A percentile compares a stretch with the other conserved stretches of the same genome.
phyloP scores from a whole-genome alignment of 192 early-diverging fungal species.

The Pilaira anomala region DNA sequence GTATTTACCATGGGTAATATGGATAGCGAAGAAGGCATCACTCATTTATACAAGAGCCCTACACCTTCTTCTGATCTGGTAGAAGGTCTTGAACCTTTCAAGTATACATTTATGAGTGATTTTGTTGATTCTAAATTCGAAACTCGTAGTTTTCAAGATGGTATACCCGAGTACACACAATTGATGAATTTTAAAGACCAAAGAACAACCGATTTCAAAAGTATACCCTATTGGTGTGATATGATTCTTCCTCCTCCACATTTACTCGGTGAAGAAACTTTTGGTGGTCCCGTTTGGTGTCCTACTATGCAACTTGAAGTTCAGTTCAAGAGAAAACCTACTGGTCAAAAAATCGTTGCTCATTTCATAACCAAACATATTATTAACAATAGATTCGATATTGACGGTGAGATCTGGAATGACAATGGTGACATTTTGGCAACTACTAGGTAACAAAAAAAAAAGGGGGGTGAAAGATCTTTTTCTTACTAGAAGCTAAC shows the following conservation, averaged over 20 bases:
- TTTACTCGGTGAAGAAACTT: constrained; percentile 3
- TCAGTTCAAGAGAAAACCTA: constrained; percentile 25
- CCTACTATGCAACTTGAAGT: constrained; percentile 39
- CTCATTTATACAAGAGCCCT: neutral
- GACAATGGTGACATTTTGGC: constrained; percentile 28
- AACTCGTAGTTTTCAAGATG: neutral
- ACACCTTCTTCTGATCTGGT: neutral
- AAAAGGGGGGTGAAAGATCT: too few species aligned
- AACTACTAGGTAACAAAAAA: constrained; percentile 28
- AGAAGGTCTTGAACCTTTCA: neutral
- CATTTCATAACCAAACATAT: constrained; percentile 28
- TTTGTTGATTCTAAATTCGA: constrained; percentile 6
- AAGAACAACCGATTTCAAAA: constrained; percentile 20
- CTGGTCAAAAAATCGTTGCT: constrained; percentile 19
- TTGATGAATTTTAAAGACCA: constrained; percentile 17
- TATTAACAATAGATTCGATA: constrained; percentile 33
- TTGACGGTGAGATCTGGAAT: constrained; percentile 35
- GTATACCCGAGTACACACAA: constrained; percentile 20
- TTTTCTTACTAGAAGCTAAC: neutral
- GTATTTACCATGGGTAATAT: constrained; percentile 34
- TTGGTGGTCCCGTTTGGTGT: constrained; percentile 23
- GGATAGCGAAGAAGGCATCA: constrained; percentile 25
- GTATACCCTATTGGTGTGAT: constrained; percentile 31
- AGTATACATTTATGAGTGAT: neutral
- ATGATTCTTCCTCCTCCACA: constrained; percentile 28